These are phyloP conservation scores for Rhynchospora breviuscula DNA, from an alignment of 176 grass and related monocot species.

Conservation along the genomic window DNA sequence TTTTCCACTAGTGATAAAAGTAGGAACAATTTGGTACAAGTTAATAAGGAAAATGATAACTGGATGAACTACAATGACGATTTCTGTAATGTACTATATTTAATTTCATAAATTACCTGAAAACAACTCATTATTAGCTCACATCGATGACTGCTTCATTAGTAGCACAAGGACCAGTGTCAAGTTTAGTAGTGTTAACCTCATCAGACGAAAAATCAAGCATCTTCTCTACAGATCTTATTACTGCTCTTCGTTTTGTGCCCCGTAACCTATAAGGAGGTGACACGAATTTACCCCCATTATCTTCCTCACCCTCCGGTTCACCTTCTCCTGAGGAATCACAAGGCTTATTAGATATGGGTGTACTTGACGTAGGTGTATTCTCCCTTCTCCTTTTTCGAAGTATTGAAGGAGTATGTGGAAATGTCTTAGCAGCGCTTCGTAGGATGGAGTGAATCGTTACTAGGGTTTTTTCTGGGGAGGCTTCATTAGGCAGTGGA, in stretches of 20 bases:
- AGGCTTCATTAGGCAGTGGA: conserved; percentile 3
- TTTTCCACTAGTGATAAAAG: too few species aligned
- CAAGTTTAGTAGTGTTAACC: conserved; percentile 24
- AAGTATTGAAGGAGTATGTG: conserved; percentile 76
- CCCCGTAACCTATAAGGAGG: conserved; percentile 62
- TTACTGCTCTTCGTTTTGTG: conserved; percentile 56
- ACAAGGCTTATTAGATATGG: conserved; percentile 28
- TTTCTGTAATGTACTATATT: too few species aligned
- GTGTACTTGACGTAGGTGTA: conserved; percentile 23
- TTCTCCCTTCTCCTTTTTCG: conserved; percentile 69
- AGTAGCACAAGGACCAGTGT: conserved; percentile 15
- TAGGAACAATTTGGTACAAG: too few species aligned
- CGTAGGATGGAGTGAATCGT: conserved; percentile 74
- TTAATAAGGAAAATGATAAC: too few species aligned
- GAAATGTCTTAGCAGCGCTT: conserved; percentile 71
- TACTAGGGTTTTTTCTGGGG: conserved; percentile 19
- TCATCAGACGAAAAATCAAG: conserved; percentile 72
- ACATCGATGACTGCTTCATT: conserved; percentile 20
- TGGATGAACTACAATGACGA: too few species aligned
- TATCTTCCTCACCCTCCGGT: conserved; percentile 8
- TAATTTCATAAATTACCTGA: not conserved
- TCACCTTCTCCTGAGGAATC: conserved; percentile 32
- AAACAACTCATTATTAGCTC: conserved; percentile 11
- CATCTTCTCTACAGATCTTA: conserved; percentile 72
- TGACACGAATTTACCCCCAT: conserved; percentile 52